phyloP scores from a whole-genome alignment of 352 stramenopile species.

The Nothophytophthora sp. region DNA sequence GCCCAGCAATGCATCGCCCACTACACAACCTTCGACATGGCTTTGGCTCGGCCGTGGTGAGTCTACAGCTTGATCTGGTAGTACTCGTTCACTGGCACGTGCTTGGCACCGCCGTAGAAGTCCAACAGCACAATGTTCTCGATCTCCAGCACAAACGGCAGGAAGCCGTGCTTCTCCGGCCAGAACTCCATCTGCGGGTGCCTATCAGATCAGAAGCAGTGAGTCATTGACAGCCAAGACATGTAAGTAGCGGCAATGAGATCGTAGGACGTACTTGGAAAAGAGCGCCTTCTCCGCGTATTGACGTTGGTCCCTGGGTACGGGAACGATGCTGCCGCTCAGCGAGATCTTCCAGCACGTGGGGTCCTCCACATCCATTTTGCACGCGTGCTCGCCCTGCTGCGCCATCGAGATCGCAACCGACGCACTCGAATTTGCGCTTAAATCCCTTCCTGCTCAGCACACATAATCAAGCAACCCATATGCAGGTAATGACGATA shows the following conservation, averaged over 20 bases:
- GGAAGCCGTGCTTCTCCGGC: constrained; percentile 60
- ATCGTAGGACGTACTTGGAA: constrained; percentile 56
- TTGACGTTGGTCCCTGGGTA: constrained; percentile 36
- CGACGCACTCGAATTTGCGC: constrained; percentile 50
- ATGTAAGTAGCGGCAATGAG: not conserved
- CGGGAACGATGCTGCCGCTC: constrained; percentile 50
- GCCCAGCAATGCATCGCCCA: not conserved
- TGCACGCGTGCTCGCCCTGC: constrained; percentile 46
- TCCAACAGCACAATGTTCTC: constrained; percentile 68
- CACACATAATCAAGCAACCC: not conserved
- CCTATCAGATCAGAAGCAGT: constrained; percentile 17
- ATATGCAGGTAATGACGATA: not conserved
- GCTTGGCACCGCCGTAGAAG: constrained; percentile 74
- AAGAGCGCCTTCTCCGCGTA: constrained; percentile 65
- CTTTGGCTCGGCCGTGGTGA: no score
- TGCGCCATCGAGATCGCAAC: constrained; percentile 68
- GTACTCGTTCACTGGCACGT: constrained; percentile 63
- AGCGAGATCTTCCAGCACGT: constrained; percentile 76
- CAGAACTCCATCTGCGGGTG: constrained; percentile 73
- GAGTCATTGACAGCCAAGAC: not conserved
- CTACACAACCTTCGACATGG: not conserved
- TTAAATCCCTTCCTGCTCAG: constrained; percentile 41
- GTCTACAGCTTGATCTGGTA: constrained; percentile 51
- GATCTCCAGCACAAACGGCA: constrained; percentile 52
- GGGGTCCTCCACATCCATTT: constrained; percentile 70